Percentiles rank a stretch among this genome's conserved stretches.
Conservation (phyloP, 2,329 filamentous ascomycete genomes). For the Exophiala viscosa region DNA sequence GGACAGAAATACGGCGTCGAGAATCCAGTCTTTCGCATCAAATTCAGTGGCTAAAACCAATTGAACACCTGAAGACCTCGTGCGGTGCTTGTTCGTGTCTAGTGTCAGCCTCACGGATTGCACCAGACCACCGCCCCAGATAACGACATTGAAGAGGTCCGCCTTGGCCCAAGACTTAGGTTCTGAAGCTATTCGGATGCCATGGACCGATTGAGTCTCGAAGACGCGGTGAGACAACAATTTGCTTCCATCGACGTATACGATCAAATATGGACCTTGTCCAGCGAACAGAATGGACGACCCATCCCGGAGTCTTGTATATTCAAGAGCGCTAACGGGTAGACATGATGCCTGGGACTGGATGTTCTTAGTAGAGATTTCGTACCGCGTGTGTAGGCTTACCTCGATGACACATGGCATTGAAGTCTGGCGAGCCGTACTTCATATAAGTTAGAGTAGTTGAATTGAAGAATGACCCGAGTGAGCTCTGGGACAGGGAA, state of each 20-base stretch:
- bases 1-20: constrained; percentile 53
- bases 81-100: constrained; percentile 22
- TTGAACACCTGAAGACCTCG: constrained; percentile 28
- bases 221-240: constrained; percentile 31
- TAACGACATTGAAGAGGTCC: constrained; percentile 27
- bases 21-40: constrained; percentile 69
- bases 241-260: constrained; percentile 36
- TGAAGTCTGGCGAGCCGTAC: neutral
- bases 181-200: constrained; percentile 14
- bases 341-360: constrained; percentile 31
- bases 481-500: neutral
- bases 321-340: constrained; percentile 41
- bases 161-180: constrained; percentile 16
- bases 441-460: neutral
- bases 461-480: neutral
- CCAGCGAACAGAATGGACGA: constrained; percentile 36
- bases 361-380: neutral
- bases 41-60: constrained; percentile 41
- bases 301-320: constrained; percentile 29
- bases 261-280: constrained; percentile 36
- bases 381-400: neutral
- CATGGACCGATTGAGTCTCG: constrained; percentile 18
- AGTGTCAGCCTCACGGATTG: constrained; percentile 25
- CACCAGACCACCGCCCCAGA: constrained; percentile 65
- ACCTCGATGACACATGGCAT: constrained; percentile 10